Conservation (phyloP, 78 protist genomes). For the Carpediemonas membranifera region DNA sequence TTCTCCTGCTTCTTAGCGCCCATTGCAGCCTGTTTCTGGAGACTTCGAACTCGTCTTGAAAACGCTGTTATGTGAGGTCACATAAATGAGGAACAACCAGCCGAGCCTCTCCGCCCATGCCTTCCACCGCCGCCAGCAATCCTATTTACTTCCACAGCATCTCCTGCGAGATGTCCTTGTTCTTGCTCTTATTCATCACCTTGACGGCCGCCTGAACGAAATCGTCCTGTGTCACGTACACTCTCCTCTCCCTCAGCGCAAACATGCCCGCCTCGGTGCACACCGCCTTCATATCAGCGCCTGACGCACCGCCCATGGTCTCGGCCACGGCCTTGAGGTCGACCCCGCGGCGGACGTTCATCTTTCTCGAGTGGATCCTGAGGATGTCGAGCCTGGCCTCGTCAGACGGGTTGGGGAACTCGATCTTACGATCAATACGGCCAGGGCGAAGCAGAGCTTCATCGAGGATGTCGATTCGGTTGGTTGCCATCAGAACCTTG, state of each 20-base stretch:
- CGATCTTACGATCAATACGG: conserved; percentile 87
- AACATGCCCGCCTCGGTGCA: conserved; percentile 98
- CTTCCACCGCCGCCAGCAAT: too few relatives aligned
- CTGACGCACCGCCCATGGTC: conserved; percentile 78
- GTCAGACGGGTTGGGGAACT: conserved; percentile 79
- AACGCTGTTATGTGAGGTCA: too few relatives aligned
- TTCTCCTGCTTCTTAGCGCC: neutral
- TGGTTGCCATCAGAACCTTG: conserved; percentile 98
- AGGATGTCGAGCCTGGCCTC: conserved; percentile 88
- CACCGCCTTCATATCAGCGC: conserved; percentile 92
- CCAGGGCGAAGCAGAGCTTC: conserved; percentile 84
- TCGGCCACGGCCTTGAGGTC: conserved; percentile 75
- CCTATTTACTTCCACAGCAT: conserved; percentile 86
- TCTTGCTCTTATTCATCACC: conserved; percentile 89
- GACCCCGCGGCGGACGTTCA: conserved; percentile 95
- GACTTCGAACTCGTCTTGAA: neutral
- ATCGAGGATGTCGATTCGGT: conserved; percentile 98
- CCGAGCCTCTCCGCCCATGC: too few relatives aligned
- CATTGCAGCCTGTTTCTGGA: neutral
- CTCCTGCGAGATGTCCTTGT: conserved; percentile 71
- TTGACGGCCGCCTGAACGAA: conserved; percentile 96
- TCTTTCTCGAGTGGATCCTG: conserved; percentile 89
- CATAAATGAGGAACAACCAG: too few relatives aligned
- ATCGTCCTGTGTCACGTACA: conserved; percentile 97
- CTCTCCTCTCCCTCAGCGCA: conserved; percentile 93